These are phyloP conservation scores for Micractinium sp. DNA, from an alignment of 139 green algal genomes.

Conservation along the genomic window DNA sequence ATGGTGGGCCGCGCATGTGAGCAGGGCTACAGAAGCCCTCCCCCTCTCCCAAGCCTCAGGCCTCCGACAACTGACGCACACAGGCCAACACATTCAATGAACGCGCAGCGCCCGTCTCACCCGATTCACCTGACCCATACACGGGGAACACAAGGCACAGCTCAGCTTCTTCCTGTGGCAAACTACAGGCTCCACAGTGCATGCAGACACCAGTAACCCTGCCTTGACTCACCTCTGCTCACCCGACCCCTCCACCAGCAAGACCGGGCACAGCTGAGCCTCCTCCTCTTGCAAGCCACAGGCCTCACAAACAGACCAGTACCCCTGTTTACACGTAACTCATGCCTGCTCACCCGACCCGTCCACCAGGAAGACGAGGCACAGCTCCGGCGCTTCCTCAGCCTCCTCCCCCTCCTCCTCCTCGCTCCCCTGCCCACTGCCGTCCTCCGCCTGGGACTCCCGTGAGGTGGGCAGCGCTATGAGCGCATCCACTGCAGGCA, in stretches of 20 bases:
- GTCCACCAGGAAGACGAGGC: neutral
- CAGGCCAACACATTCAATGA: no score
- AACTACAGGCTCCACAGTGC: no score
- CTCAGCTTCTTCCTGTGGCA: neutral
- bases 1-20: neutral
- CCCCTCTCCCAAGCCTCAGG: no score
- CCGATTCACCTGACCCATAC: conserved; percentile 57
- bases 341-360: no score
- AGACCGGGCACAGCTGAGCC: no score
- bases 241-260: no score
- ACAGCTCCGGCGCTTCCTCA: neutral
- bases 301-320: no score
- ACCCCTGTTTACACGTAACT: no score
- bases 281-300: no score
- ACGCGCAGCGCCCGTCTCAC: conserved; percentile 21
- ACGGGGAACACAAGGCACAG: conserved; percentile 63
- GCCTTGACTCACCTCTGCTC: no score
- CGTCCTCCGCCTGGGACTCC: neutral
- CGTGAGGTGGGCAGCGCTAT: neutral
- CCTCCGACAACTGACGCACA: no score
- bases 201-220: no score
- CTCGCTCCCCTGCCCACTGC: neutral
- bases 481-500: conserved; percentile 8
- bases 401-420: neutral
- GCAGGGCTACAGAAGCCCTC: neutral